Base-by-base conservation (phyloP, 495 filamentous ascomycete species). In the Podospora bellae-mahoneyi region DNA sequence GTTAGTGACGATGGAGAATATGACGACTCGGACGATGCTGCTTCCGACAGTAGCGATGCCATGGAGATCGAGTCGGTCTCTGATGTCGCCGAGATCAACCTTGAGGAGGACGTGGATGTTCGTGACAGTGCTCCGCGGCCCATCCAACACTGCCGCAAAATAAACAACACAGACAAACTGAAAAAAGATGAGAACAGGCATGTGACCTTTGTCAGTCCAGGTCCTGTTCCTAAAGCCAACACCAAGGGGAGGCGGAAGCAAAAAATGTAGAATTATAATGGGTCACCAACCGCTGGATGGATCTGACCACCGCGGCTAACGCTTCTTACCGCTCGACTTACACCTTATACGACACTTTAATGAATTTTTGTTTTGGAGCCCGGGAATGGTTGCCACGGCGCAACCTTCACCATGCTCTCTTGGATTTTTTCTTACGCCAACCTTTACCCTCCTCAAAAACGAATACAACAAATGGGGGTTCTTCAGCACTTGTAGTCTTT, bases 1-100 rank as follows among this genome's bases (percentile, higher is more conserved):
- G 91, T 96, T 69, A 94, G 91, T 79, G 93, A 97, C 76, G 90
- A 94, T 74, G 90, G 88, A 64, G 89, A 91, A 72, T 91, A 93
- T 72, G 89, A 88, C 67, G 87, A 88, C 63, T 83, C 80, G 2
- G 79, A 81, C 61, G 81, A 79, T 39, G 79, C 81, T 2, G 77
- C 80, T 10, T 83, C 81, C 6, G 82, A 83, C 9, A 72, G 74
- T 54, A 79, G 79, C 57, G 81, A 82, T 32, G 79, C 67, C 28
- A 74, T 78, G 65, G 78, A 80, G 13, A 73, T 76, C 20, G 77
- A 78, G 62, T 81, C 80, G 0, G 81, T 80, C 3, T 82, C 82
- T 4, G 82, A 84, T 68, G 79, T 84, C 6, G 82, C 81, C 67
- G 82, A 84, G 58, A 81, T 84, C 62, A 79, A 77, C 39, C 78